Evolutionary conservation across 257 asterid genomes (phyloP), one percentile per base, ranked within the genome.

Genomic region (Cordia subcordata): DNA sequence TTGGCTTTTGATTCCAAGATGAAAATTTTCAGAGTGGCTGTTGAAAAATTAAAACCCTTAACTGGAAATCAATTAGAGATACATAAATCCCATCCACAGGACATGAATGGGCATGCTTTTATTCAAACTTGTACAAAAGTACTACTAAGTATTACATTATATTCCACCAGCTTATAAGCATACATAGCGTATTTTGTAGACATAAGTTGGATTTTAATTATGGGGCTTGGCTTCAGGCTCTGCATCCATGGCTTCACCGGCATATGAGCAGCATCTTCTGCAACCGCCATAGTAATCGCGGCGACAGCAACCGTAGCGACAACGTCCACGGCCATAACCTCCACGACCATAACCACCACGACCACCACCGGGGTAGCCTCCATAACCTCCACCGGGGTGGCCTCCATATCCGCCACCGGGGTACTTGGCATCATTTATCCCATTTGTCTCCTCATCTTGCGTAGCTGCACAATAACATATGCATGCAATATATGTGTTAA

Each of bases 401-500:
- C 65, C 65, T 45, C 65, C 65, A 50, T 19, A 42, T 3, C 47
- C 57, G 8, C 35, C 53, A 4, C 14, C 12, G 11, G 0, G 50
- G 35, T 51, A 19, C 66, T 58, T 39, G 45, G 71, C 35, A 33
- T 40, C 51, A 3, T 52, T 58, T 22, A 58, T 15, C 1, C 15
- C 65, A 1, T 19, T 39, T 19, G 46, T n/a, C 12, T 16, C 21
- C 55, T 67, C 33, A 11, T 1, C 55, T 22, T 21, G 57, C 4
- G 23, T 64, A 9, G 63, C 69, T 64, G 63, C 69, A 37, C 5
- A 53, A 11, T 3, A 21, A 38, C 49, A 49, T 2, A 42, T 42
- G 15, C 15, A 42, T 62, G 39, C 13, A 10, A 5, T 4, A 50
- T 16, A 1, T 3, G 5, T 23, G 5, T 60, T 46, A 23, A 21